Evolutionary conservation across 495 filamentous ascomycete genomes (phyloP).

Genomic region (Neurospora sp.): DNA sequence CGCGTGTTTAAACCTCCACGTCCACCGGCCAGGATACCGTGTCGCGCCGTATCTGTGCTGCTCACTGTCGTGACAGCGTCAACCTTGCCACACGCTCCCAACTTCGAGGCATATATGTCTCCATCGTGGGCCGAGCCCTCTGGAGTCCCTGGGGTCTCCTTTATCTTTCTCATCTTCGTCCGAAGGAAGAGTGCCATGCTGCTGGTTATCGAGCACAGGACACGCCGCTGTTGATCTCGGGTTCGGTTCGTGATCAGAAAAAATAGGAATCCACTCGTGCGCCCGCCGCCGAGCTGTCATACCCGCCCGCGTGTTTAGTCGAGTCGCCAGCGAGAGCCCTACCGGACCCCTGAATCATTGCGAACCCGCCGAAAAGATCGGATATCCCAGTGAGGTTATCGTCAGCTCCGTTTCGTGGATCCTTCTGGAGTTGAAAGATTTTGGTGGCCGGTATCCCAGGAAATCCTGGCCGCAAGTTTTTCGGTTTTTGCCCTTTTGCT

Average conservation of each 20-base stretch:
- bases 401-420: conserved; percentile 20
- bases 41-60: not conserved
- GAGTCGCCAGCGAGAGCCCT: conserved; percentile 8
- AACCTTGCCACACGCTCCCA: conserved; percentile 19
- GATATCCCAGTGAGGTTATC: conserved; percentile 22
- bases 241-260: not conserved
- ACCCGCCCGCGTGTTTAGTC: conserved; percentile 10
- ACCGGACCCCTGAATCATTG: conserved; percentile 6
- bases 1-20: conserved; percentile 5
- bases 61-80: conserved; percentile 14
- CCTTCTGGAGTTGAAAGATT: conserved; percentile 15
- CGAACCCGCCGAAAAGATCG: conserved; percentile 9
- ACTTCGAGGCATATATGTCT: conserved; percentile 19
- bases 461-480: conserved; percentile 23
- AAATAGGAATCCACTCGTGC: conserved; percentile 1
- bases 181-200: conserved; percentile 8
- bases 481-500: conserved; percentile 10
- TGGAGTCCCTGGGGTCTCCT: not conserved
- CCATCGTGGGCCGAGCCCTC: conserved; percentile 14
- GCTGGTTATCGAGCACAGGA: not conserved
- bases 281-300: conserved; percentile 7
- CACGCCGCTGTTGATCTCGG: not conserved
- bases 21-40: conserved; percentile 3
- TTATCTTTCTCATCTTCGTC: conserved; percentile 3
- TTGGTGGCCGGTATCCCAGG: conserved; percentile 19